These are phyloP conservation scores for Aphanomyces astaci DNA, from an alignment of 352 stramenopile genomes.

Conservation along the genomic window DNA sequence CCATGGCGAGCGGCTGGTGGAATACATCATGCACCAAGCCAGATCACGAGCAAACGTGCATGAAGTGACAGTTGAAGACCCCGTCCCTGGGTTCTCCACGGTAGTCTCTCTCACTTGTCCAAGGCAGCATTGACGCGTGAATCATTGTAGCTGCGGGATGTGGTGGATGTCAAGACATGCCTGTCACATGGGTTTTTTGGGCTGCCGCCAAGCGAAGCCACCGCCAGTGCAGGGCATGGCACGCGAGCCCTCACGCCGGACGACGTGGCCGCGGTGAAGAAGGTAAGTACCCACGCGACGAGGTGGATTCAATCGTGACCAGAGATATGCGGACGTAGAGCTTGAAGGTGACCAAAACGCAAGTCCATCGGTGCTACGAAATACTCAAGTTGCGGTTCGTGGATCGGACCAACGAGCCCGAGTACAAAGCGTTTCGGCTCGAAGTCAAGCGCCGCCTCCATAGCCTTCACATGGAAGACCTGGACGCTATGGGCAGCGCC, in stretches of 20 bases:
- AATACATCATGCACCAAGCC: conserved; percentile 50
- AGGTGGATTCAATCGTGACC: not conserved
- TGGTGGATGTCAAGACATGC: conserved; percentile 22
- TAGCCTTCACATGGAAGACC: conserved; percentile 51
- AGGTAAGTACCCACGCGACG: conserved; percentile 26
- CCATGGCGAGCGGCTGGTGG: conserved; percentile 65
- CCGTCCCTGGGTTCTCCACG: conserved; percentile 61
- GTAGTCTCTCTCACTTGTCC: conserved; percentile 25
- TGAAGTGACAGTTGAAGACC: conserved; percentile 80
- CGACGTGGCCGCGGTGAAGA: conserved; percentile 57
- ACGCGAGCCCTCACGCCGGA: conserved; percentile 35
- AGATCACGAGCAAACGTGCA: conserved; percentile 50
- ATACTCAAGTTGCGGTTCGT: conserved; percentile 56
- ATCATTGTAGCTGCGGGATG: conserved; percentile 46
- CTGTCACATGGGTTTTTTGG: conserved; percentile 18
- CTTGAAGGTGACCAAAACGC: conserved; percentile 69
- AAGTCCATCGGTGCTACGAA: conserved; percentile 78
- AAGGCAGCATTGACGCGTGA: not conserved
- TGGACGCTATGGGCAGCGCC: conserved; percentile 58
- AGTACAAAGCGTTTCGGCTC: conserved; percentile 57
- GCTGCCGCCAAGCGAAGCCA: conserved; percentile 5
- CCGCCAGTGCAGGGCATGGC: conserved; percentile 22
- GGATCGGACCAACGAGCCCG: conserved; percentile 37
- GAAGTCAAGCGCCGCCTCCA: conserved; percentile 80
- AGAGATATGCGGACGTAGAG: conserved; percentile 28